These are phyloP conservation scores for Lycium ferocissimum DNA, from an alignment of 257 asterid species.

Conservation along the genomic window DNA sequence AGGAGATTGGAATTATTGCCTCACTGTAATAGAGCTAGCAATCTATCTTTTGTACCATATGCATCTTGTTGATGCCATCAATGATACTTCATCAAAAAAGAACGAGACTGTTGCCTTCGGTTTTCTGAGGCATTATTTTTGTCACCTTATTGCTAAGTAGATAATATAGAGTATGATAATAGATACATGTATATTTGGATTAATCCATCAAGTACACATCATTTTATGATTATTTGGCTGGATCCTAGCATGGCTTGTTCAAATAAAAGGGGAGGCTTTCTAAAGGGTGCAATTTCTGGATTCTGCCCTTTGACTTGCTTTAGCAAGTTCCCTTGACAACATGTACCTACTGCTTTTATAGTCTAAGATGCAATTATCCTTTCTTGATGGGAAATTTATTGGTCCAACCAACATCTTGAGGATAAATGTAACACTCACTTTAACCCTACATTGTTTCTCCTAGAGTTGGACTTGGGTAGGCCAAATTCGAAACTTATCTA, in stretches of 20 bases:
- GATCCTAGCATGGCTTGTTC: background rate
- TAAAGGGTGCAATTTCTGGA: background rate
- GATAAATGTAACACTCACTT: background rate
- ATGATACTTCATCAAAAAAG: background rate
- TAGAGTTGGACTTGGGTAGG: conserved; percentile 26
- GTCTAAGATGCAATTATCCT: background rate
- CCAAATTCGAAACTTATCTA: background rate
- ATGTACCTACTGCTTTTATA: background rate
- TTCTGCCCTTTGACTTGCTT: conserved; percentile 1
- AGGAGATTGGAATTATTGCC: background rate
- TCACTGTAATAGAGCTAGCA: background rate
- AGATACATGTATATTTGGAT: conserved; percentile 9
- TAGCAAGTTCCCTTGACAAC: background rate
- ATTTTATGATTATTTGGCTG: conserved; percentile 1
- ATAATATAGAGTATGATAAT: background rate
- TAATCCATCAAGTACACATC: background rate
- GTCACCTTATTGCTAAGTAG: background rate
- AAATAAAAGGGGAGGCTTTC: conserved; percentile 8
- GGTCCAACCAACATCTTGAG: background rate
- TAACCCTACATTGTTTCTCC: background rate
- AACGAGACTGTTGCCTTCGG: background rate
- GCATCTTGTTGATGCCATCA: conserved; percentile 2
- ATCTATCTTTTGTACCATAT: background rate
- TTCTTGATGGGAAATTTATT: background rate
- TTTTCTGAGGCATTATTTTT: conserved; percentile 13